Percentiles rank a stretch among this genome's conserved stretches.
These are phyloP conservation scores for Mycogone perniciosa DNA, from an alignment of 2,329 filamentous ascomycete genomes.

Conservation along the genomic window DNA sequence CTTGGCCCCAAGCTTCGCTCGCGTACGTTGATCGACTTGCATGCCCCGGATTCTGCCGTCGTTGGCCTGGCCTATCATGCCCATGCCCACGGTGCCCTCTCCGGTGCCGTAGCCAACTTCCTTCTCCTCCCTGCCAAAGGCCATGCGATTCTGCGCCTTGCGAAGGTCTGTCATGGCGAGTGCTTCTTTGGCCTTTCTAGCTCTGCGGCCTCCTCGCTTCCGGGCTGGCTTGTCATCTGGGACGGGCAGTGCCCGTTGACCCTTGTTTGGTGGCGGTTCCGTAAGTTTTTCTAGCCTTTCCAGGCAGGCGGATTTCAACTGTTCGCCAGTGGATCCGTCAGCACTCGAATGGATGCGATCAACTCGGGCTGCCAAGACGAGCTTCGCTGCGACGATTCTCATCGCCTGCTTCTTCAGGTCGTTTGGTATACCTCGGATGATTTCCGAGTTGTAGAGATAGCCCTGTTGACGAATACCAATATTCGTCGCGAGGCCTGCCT, in stretches of 20 bases:
- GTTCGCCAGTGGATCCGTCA: slow-evolving; percentile 76
- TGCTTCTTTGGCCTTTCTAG: slow-evolving; percentile 91
- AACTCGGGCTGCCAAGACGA: slow-evolving; percentile 86
- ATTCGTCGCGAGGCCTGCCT: slow-evolving; percentile 84
- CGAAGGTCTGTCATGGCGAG: slow-evolving; percentile 94
- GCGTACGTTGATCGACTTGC: slow-evolving; percentile 88
- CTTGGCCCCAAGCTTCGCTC: slow-evolving; percentile 89
- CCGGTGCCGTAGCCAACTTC: slow-evolving; percentile 87
- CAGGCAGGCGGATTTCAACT: slow-evolving; percentile 74
- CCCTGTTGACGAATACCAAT: slow-evolving; percentile 86
- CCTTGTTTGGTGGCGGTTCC: slow-evolving; percentile 85
- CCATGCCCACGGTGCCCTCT: slow-evolving; percentile 78
- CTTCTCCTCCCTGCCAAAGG: slow-evolving; percentile 90
- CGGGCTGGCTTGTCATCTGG: slow-evolving; percentile 92
- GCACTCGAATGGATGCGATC: slow-evolving; percentile 77
- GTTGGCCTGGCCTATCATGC: slow-evolving; percentile 88
- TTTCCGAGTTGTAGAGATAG: slow-evolving; percentile 84
- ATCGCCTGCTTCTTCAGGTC: slow-evolving; percentile 91
- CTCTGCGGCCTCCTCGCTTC: slow-evolving; percentile 85
- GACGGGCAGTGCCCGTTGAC: slow-evolving; percentile 75
- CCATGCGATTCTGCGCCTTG: slow-evolving; percentile 94
- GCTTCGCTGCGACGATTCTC: slow-evolving; percentile 88
- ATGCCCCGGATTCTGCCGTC: slow-evolving; percentile 82
- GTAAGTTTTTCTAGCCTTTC: slow-evolving; percentile 88
- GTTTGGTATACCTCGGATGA: slow-evolving; percentile 76